phyloP scores from a whole-genome alignment of 805 yeast species.

The Kodamaea kakaduensis region DNA sequence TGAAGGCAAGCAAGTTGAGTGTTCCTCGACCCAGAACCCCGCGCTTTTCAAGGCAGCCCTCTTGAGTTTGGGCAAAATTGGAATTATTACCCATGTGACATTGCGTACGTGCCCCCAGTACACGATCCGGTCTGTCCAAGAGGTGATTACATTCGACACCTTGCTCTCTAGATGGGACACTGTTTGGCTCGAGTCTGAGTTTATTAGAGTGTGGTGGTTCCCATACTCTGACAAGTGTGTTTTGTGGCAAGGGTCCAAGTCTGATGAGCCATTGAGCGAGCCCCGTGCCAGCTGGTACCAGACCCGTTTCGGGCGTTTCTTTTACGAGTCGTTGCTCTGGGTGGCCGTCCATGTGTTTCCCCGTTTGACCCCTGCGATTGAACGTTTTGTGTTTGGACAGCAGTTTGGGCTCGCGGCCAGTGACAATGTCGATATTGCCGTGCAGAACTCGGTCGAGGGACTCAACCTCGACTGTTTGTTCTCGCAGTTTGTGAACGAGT shows the following conservation, averaged over 20 bases:
- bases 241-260: slow-evolving; percentile 84
- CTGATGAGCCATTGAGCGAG: slow-evolving; percentile 56
- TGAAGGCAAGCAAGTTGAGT: slow-evolving; percentile 63
- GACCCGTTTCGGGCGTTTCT: slow-evolving; percentile 67
- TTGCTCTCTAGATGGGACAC: slow-evolving; percentile 69
- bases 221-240: slow-evolving; percentile 86
- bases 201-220: slow-evolving; percentile 95
- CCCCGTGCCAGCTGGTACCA: slow-evolving; percentile 86
- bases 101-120: slow-evolving; percentile 80
- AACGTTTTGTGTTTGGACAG: slow-evolving; percentile 76
- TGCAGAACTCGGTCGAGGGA: slow-evolving; percentile 79
- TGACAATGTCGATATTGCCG: slow-evolving; percentile 50
- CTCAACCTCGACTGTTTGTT: slow-evolving; percentile 94
- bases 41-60: slow-evolving; percentile 77
- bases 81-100: slow-evolving; percentile 82
- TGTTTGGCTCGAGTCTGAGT: slow-evolving; percentile 87
- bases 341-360: slow-evolving; percentile 71
- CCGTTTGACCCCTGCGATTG: slow-evolving; percentile 77
- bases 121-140: slow-evolving; percentile 75
- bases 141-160: slow-evolving; percentile 73
- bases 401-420: slow-evolving; percentile 73
- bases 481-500: slow-evolving; percentile 91
- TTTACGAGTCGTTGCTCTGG: slow-evolving; percentile 79
- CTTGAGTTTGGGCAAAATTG: slow-evolving; percentile 86
- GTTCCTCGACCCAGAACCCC: slow-evolving; percentile 60